These are phyloP conservation scores for Geopyxis carbonaria DNA, from an alignment of 495 filamentous ascomycete genomes.

Conservation along the genomic window DNA sequence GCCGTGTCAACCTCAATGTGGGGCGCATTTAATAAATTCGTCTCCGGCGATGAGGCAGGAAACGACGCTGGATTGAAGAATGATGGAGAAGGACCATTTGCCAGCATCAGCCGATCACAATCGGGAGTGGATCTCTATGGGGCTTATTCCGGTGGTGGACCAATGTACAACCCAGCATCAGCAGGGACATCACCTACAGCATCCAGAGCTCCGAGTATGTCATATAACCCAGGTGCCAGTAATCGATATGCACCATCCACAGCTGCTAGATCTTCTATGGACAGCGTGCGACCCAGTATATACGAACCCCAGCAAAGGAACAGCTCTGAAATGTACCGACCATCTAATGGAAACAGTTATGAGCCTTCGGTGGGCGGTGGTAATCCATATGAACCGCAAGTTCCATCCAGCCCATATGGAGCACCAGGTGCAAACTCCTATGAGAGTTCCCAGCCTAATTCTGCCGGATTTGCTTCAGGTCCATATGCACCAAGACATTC, in stretches of 20 bases:
- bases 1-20: slow-evolving; percentile 78
- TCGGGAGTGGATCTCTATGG: slow-evolving; percentile 65
- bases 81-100: slow-evolving; percentile 53
- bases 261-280: slow-evolving; percentile 9
- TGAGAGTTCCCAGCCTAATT: slow-evolving; percentile 9
- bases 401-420: slow-evolving; percentile 2
- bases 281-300: slow-evolving; percentile 1
- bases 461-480: too few species aligned
- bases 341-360: slow-evolving; percentile 10
- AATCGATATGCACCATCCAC: slow-evolving; percentile 6
- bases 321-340: slow-evolving; percentile 3
- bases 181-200: slow-evolving; percentile 5
- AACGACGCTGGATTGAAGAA: slow-evolving; percentile 35
- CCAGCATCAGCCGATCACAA: slow-evolving; percentile 61
- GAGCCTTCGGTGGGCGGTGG: slow-evolving; percentile 9
- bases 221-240: too few species aligned
- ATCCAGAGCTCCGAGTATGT: slow-evolving; percentile 6
- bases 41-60: slow-evolving; percentile 72
- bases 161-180: slow-evolving; percentile 4
- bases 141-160: slow-evolving; percentile 7
- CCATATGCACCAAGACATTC: not conserved
- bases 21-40: slow-evolving; percentile 84
- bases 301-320: slow-evolving; percentile 11
- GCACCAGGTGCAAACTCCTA: slow-evolving; percentile 11
- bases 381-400: slow-evolving; percentile 9